Percentiles rank a stretch among this genome's conserved stretches.
These are phyloP conservation scores for Erythrophleum fordii DNA, from an alignment of 306 rosid genomes.

Conservation along the genomic window DNA sequence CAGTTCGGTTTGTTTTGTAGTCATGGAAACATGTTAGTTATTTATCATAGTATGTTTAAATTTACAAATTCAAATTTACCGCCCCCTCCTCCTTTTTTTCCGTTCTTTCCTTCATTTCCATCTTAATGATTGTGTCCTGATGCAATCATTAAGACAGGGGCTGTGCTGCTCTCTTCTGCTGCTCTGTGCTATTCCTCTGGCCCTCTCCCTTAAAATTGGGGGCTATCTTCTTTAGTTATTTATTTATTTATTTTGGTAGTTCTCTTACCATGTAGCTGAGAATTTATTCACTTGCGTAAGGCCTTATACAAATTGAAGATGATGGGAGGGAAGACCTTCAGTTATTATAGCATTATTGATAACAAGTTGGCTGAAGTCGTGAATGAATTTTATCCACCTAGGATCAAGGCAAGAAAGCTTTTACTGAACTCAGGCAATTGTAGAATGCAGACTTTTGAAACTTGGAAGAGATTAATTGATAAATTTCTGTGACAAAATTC, in stretches of 20 bases:
- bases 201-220: no score
- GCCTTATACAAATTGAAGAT: background rate
- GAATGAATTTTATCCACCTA: background rate
- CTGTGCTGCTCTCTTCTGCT: no score
- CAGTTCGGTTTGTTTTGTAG: conserved; percentile 12
- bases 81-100: background rate
- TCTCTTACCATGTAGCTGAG: no score
- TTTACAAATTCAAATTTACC: background rate
- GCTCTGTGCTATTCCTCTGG: no score
- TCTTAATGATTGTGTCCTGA: background rate
- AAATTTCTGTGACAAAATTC: background rate
- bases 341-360: background rate
- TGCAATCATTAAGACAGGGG: no score
- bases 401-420: background rate
- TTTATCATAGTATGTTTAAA: background rate
- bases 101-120: background rate
- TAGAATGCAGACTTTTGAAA: background rate
- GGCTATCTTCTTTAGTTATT: no score
- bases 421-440: background rate
- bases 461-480: background rate
- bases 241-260: no score
- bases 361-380: background rate
- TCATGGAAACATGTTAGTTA: conserved; percentile 36
- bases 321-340: background rate
- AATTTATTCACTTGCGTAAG: no score